These are phyloP conservation scores for Termitomyces sp. DNA, from an alignment of 1,284 basidiomycete genomes.

Conservation along the genomic window DNA sequence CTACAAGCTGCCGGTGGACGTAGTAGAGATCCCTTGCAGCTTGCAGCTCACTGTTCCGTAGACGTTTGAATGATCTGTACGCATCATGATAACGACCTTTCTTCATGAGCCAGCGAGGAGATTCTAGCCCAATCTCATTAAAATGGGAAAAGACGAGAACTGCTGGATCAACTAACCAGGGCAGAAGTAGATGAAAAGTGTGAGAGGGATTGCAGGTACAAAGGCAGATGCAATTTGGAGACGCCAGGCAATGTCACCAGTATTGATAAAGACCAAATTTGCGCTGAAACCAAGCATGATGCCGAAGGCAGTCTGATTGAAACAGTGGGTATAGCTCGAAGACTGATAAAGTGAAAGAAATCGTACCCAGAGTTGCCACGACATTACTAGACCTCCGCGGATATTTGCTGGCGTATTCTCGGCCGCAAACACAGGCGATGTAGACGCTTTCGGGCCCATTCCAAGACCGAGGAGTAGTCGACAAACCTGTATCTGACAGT, in stretches of 20 bases:
- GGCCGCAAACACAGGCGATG: conserved; percentile 55
- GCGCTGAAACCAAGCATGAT: conserved; percentile 52
- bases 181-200: conserved; percentile 49
- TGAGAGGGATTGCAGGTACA: conserved; percentile 47
- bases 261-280: conserved; percentile 43
- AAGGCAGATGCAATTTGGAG: conserved; percentile 54
- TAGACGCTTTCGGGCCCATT: conserved; percentile 64
- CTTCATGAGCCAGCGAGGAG: conserved; percentile 69
- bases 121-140: conserved; percentile 30
- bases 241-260: conserved; percentile 51
- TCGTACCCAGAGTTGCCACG: conserved; percentile 54
- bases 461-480: conserved; percentile 62
- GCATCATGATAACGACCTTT: conserved; percentile 57
- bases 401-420: conserved; percentile 61
- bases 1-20: conserved; percentile 53
- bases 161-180: conserved; percentile 28
- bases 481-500: conserved; percentile 30
- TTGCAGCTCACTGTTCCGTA: conserved; percentile 63
- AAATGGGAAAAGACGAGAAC: background rate
- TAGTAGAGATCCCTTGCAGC: conserved; percentile 57
- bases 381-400: conserved; percentile 69
- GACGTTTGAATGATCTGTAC: conserved; percentile 49
- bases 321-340: background rate
- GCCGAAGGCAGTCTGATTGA: conserved; percentile 45
- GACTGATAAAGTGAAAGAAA: conserved; percentile 10